Evolutionary conservation across 306 rosid genomes (phyloP).

Genomic region (Fragaria iinumae): DNA sequence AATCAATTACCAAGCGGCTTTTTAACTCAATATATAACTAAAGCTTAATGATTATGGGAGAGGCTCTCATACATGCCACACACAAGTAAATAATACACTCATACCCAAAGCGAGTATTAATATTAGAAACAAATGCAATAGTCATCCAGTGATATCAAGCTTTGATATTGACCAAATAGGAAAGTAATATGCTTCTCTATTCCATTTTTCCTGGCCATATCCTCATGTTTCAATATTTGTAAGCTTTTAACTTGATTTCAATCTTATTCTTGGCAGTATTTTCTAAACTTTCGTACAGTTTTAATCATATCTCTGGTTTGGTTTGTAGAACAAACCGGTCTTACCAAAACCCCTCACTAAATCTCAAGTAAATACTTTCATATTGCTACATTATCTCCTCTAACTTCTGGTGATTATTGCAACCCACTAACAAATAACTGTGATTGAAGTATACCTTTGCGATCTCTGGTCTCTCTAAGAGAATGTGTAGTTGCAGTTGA

Average conservation of each 20-base stretch:
- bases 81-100: neutral
- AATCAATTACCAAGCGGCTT: neutral
- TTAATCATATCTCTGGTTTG: neutral
- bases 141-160: neutral
- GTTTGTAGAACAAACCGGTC: neutral
- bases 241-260: neutral
- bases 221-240: neutral
- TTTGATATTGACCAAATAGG: neutral
- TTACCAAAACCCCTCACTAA: neutral
- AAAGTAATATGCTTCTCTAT: neutral
- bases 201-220: neutral
- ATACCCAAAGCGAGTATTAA: neutral
- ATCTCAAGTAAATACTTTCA: neutral
- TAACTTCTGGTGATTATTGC: neutral
- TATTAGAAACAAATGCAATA: neutral
- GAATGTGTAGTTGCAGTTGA: constrained; percentile 25
- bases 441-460: constrained; percentile 27
- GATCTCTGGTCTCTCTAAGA: constrained; percentile 25
- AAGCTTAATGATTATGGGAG: neutral
- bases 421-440: neutral
- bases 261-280: neutral
- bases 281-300: neutral
- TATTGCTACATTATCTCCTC: neutral
- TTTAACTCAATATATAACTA: neutral
- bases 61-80: neutral